These are phyloP conservation scores for Metarhizium humberi DNA, from an alignment of 2,329 filamentous ascomycete genomes.

Conservation along the genomic window DNA sequence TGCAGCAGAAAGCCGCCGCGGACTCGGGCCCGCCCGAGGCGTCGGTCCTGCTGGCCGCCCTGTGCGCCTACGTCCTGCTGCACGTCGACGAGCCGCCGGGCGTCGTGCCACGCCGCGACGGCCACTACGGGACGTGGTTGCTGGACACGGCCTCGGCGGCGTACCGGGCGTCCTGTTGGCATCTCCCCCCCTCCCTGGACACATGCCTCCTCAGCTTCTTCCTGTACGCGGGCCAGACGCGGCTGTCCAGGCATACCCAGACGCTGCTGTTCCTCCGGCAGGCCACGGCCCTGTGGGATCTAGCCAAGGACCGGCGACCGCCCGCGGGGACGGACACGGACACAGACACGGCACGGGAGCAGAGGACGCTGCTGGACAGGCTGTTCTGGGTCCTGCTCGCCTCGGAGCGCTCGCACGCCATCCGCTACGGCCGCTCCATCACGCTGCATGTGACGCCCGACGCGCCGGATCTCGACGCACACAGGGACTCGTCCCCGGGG, in stretches of 20 bases:
- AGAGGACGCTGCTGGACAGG: slow-evolving; percentile 19
- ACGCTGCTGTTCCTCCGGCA: slow-evolving; percentile 34
- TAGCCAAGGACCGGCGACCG: slow-evolving; percentile 20
- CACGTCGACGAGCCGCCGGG: slow-evolving; percentile 29
- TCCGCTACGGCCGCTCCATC: slow-evolving; percentile 33
- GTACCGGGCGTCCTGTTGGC: slow-evolving; percentile 23
- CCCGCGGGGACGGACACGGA: not conserved
- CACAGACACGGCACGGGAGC: not conserved
- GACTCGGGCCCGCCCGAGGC: slow-evolving; percentile 19
- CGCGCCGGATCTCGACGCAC: slow-evolving; percentile 21
- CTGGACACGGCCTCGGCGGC: slow-evolving; percentile 26
- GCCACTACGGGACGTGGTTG: slow-evolving; percentile 25
- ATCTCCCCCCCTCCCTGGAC: slow-evolving; percentile 27
- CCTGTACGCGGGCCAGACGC: slow-evolving; percentile 33
- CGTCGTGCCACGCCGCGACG: slow-evolving; percentile 6
- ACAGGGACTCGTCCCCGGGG: slow-evolving; percentile 22
- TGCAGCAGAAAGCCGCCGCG: slow-evolving; percentile 15
- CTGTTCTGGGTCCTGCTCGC: slow-evolving; percentile 35
- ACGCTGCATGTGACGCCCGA: slow-evolving; percentile 31
- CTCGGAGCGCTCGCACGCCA: slow-evolving; percentile 34
- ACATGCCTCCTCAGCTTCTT: slow-evolving; percentile 32
- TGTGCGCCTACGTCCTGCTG: slow-evolving; percentile 32
- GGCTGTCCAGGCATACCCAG: slow-evolving; percentile 31
- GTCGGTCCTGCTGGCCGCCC: slow-evolving; percentile 25
- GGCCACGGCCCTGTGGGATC: slow-evolving; percentile 29